Evolutionary conservation across 352 stramenopile species (phyloP).

Genomic region (Phytophthora nicotianae): DNA sequence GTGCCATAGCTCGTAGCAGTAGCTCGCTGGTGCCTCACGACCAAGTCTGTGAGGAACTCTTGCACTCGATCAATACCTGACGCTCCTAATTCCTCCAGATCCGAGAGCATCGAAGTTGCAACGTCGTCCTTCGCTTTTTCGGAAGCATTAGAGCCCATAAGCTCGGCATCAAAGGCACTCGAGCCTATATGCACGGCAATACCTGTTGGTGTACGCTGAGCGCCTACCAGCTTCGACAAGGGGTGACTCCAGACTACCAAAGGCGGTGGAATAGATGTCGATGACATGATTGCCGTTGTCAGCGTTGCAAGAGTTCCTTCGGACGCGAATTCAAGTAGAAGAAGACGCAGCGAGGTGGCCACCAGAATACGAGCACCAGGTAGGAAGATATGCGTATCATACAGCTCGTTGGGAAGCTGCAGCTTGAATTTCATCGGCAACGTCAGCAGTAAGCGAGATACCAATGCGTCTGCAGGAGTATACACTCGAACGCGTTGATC

Average conservation of each 20-base stretch:
- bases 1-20: conserved; percentile 29
- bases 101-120: conserved; percentile 23
- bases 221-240: conserved; percentile 31
- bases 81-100: conserved; percentile 31
- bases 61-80: conserved; percentile 26
- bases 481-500: conserved; percentile 84
- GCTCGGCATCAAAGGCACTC: conserved; percentile 21
- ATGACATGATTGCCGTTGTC: conserved; percentile 41
- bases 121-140: conserved; percentile 27
- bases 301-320: conserved; percentile 37
- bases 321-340: conserved; percentile 41
- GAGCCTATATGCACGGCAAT: conserved; percentile 30
- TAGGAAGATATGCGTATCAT: conserved; percentile 79
- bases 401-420: conserved; percentile 75
- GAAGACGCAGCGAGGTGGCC: conserved; percentile 75
- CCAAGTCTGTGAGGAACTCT: conserved; percentile 30
- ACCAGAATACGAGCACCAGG: conserved; percentile 67
- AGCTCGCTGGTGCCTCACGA: conserved; percentile 33
- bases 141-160: conserved; percentile 4
- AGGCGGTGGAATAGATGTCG: conserved; percentile 35
- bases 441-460: conserved; percentile 63
- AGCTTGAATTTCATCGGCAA: conserved; percentile 53
- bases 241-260: conserved; percentile 35
- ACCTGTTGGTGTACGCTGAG: conserved; percentile 28
- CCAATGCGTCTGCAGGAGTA: conserved; percentile 69